Evolutionary conservation across 1,284 basidiomycete genomes (phyloP).

Genomic region (Cutaneotrichosporon sp.): DNA sequence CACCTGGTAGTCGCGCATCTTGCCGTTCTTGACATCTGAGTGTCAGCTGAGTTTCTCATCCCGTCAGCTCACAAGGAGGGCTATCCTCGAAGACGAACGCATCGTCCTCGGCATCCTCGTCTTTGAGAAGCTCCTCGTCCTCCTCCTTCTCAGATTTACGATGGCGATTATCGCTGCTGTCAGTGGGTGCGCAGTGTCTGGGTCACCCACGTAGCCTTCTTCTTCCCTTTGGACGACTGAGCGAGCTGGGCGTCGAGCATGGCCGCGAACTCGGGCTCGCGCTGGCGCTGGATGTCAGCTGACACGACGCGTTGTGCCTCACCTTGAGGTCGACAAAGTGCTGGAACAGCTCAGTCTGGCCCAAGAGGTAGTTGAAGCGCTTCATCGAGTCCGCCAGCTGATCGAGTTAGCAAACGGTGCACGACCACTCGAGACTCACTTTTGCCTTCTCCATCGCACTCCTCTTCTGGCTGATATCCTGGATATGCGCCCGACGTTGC

Average conservation of each 20-base stretch:
- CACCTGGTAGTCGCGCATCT: conserved; percentile 90
- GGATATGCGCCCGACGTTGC: conserved; percentile 39
- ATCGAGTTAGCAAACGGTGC: conserved; percentile 10
- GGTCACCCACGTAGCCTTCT: conserved; percentile 58
- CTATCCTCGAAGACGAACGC: conserved; percentile 89
- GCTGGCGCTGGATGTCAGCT: conserved; percentile 59
- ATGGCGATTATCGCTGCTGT: conserved; percentile 69
- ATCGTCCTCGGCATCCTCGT: conserved; percentile 72
- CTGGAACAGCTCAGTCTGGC: conserved; percentile 91
- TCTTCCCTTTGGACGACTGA: conserved; percentile 72
- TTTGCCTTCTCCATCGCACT: conserved; percentile 45
- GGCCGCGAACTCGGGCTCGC: conserved; percentile 89
- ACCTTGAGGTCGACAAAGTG: conserved; percentile 95
- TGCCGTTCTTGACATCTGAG: conserved; percentile 76
- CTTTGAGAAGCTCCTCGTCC: conserved; percentile 88
- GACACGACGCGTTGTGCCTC: conserved; percentile 15
- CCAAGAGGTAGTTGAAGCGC: conserved; percentile 87
- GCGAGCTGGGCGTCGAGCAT: conserved; percentile 64
- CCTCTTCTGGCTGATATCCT: conserved; percentile 41
- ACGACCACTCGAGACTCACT: conserved; percentile 27
- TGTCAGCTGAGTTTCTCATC: background rate
- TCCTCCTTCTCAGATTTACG: conserved; percentile 98
- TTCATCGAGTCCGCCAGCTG: conserved; percentile 91
- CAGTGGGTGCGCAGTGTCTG: too few relatives aligned
- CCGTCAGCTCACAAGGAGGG: conserved; percentile 66